Conservation (phyloP, 208 protist genomes). For the Crithidia thermophila region DNA sequence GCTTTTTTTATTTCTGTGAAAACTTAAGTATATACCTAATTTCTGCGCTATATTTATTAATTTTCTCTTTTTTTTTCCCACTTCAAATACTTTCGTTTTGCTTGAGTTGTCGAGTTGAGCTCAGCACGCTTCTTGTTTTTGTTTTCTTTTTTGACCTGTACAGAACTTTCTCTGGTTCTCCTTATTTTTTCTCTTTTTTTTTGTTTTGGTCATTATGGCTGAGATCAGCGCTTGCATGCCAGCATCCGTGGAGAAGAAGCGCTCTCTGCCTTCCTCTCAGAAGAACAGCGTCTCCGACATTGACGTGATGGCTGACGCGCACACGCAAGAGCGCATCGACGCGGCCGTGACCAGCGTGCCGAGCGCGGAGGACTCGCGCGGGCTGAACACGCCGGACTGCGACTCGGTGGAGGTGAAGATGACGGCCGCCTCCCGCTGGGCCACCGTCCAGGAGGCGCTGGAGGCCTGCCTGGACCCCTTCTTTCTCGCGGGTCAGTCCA, state of each 20-base stretch:
- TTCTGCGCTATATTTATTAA: background rate
- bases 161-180: background rate
- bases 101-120: no score
- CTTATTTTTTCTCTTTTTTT: background rate
- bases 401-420: constrained; percentile 19
- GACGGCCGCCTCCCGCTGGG: background rate
- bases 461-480: constrained; percentile 24
- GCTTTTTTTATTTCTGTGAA: background rate
- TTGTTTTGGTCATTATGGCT: background rate
- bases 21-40: no score
- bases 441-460: constrained; percentile 21
- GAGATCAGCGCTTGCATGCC: background rate
- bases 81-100: no score
- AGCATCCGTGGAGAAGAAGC: background rate
- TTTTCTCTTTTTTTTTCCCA: constrained; percentile 12
- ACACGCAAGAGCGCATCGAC: constrained; percentile 13
- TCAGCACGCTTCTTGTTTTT: background rate
- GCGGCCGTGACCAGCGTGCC: constrained; percentile 2
- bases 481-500: constrained; percentile 14
- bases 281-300: constrained; percentile 23
- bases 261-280: constrained; percentile 1
- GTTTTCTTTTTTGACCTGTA: background rate
- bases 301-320: constrained; percentile 3
- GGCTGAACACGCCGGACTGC: constrained; percentile 10
- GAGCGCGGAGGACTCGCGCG: constrained; percentile 23